A percentile compares a stretch with the other conserved stretches of the same genome.
phyloP scores from a whole-genome alignment of 2,329 filamentous ascomycete species.

The Dothideomycetes sp. region DNA sequence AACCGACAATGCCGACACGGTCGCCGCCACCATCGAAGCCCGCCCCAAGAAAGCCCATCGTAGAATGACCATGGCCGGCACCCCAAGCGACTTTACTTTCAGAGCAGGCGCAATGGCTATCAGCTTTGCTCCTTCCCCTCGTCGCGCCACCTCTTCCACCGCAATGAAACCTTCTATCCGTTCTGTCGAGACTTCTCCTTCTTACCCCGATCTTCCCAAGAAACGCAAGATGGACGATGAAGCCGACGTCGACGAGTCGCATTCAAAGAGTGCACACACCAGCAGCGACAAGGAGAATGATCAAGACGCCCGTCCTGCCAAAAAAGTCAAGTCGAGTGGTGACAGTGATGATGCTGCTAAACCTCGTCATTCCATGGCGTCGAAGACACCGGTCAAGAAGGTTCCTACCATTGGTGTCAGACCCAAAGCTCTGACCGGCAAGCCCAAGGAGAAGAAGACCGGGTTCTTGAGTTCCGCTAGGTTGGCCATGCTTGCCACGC shows the following conservation, averaged over 20 bases:
- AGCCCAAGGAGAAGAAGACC: slow-evolving; percentile 18
- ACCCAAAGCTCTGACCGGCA: slow-evolving; percentile 24
- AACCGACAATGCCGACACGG: slow-evolving; percentile 9
- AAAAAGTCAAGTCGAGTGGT: slow-evolving; percentile 15
- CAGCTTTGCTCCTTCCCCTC: slow-evolving; percentile 33
- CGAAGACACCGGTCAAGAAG: slow-evolving; percentile 16
- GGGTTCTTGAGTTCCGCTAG: slow-evolving; percentile 14
- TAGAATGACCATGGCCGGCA: slow-evolving; percentile 23
- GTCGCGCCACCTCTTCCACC: slow-evolving; percentile 16
- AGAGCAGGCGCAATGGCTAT: slow-evolving; percentile 34
- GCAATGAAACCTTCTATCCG: slow-evolving; percentile 34
- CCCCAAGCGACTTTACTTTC: slow-evolving; percentile 40
- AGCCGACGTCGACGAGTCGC: slow-evolving; percentile 19
- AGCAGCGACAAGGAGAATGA: slow-evolving; percentile 35
- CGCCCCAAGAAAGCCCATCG: slow-evolving; percentile 26
- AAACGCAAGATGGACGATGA: slow-evolving; percentile 35
- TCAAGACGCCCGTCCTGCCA: slow-evolving; percentile 20
- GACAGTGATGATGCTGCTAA: background rate
- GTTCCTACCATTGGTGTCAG: slow-evolving; percentile 26
- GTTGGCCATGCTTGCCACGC: slow-evolving; percentile 13
- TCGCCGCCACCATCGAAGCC: slow-evolving; percentile 21
- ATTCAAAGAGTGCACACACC: background rate
- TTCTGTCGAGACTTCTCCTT: slow-evolving; percentile 34
- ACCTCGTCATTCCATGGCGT: slow-evolving; percentile 20
- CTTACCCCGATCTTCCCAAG: slow-evolving; percentile 24